A percentile compares a stretch with the other conserved stretches of the same genome.
These are phyloP conservation scores for Achaetomiella virescens DNA, from an alignment of 495 filamentous ascomycete genomes.

Conservation along the genomic window DNA sequence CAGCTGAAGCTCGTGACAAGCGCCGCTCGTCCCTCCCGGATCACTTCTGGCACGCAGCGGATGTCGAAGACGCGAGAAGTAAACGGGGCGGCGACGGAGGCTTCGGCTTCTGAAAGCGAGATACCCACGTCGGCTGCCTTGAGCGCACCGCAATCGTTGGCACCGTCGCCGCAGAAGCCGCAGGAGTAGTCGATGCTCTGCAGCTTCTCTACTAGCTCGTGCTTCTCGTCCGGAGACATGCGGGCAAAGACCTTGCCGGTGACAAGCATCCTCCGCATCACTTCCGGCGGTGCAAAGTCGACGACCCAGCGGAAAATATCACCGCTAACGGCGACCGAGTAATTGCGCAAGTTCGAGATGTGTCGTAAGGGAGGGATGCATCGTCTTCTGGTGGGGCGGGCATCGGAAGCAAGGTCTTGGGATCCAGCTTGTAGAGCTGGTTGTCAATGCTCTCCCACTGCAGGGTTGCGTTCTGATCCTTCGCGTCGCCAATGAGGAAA, in stretches of 20 bases:
- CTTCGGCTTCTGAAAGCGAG: constrained; percentile 94
- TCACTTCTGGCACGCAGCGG: constrained; percentile 89
- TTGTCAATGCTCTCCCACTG: constrained; percentile 93
- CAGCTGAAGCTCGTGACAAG: constrained; percentile 98
- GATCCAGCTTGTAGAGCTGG: constrained; percentile 64
- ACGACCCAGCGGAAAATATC: constrained; percentile 97
- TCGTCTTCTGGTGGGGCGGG: constrained; percentile 63
- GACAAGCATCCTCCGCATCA: constrained; percentile 79
- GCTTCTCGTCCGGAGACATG: constrained; percentile 99
- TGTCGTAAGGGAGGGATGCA: constrained; percentile 79
- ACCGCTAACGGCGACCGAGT: constrained; percentile 81
- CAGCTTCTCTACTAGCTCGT: constrained; percentile 94
- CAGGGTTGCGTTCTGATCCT: constrained; percentile 62
- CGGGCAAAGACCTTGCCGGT: constrained; percentile 90
- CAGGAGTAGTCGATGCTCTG: constrained; percentile 94
- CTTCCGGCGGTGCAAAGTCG: constrained; percentile 74
- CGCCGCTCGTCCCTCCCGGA: constrained; percentile 89
- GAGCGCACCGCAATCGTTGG: constrained; percentile 95
- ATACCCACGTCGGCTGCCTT: constrained; percentile 99
- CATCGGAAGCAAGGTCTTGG: constrained; percentile 69
- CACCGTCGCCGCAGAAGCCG: constrained; percentile 96
- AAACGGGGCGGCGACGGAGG: constrained; percentile 95
- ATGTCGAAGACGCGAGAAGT: constrained; percentile 96
- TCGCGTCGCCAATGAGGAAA: constrained; percentile 68
- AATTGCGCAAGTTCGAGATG: constrained; percentile 68